These are phyloP conservation scores for Phytophthora litchii DNA, from an alignment of 352 stramenopile species.

Conservation along the genomic window DNA sequence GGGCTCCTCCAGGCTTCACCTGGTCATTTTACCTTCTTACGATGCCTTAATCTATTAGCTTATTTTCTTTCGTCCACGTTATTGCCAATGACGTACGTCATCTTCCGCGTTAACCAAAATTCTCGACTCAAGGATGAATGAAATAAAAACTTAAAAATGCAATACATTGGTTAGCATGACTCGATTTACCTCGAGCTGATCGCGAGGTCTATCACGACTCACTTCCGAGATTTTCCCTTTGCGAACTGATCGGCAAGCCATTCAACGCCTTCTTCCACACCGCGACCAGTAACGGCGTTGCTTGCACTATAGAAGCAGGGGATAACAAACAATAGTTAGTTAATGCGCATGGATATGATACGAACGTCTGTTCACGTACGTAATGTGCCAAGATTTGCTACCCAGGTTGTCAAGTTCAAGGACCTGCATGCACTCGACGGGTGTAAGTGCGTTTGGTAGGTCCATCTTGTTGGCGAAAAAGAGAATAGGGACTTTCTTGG, in stretches of 20 bases:
- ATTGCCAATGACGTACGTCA: too few relatives aligned
- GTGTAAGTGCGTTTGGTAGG: conserved; percentile 63
- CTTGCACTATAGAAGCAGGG: conserved; percentile 54
- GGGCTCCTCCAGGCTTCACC: neutral
- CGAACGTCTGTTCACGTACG: conserved; percentile 43
- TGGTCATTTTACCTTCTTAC: too few relatives aligned
- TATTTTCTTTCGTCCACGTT: neutral
- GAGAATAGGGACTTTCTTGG: conserved; percentile 77
- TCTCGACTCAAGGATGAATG: neutral
- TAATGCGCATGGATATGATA: neutral
- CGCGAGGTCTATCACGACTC: neutral
- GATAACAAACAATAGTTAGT: conserved; percentile 4
- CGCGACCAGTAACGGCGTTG: conserved; percentile 80
- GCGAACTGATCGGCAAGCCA: conserved; percentile 83
- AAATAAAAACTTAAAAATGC: conserved; percentile 10
- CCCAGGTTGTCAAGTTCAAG: conserved; percentile 79
- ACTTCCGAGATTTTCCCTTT: conserved; percentile 69
- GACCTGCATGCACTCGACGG: conserved; percentile 82
- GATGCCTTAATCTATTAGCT: too few relatives aligned
- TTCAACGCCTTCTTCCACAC: conserved; percentile 81
- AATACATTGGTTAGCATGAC: conserved; percentile 20
- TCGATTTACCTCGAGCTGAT: conserved; percentile 11
- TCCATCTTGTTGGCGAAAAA: conserved; percentile 93
- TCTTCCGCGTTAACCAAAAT: too few relatives aligned
- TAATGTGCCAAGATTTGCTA: conserved; percentile 87